A percentile compares a stretch with the other conserved stretches of the same genome.
Conservation (phyloP, 169 alveolate species). For the Prorocentrum cordatum region DNA sequence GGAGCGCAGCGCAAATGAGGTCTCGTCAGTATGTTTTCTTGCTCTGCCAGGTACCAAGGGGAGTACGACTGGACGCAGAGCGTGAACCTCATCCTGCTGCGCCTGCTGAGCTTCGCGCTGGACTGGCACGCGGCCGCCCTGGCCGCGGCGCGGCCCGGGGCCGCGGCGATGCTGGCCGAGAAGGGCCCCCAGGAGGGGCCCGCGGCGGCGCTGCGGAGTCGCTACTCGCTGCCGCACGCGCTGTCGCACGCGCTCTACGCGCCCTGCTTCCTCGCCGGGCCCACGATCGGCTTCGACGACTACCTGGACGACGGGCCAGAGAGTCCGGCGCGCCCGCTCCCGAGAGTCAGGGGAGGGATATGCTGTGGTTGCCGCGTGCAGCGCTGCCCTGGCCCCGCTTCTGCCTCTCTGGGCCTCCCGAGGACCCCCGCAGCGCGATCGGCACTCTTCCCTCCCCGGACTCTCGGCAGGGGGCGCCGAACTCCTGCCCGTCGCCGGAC, state of each 20-base stretch:
- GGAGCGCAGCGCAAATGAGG: too few relatives aligned
- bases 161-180: neutral
- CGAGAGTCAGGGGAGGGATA: neutral
- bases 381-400: too few relatives aligned
- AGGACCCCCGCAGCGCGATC: too few relatives aligned
- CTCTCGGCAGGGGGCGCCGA: too few relatives aligned
- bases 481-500: too few relatives aligned
- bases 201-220: neutral
- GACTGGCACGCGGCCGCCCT: neutral
- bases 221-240: neutral
- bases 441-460: too few relatives aligned
- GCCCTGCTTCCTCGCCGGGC: neutral
- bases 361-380: neutral
- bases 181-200: neutral
- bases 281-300: neutral
- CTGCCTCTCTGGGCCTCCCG: too few relatives aligned
- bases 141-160: neutral
- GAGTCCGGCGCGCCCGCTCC: neutral
- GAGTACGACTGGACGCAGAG: too few relatives aligned
- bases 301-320: neutral
- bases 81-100: neutral
- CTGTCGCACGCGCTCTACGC: neutral
- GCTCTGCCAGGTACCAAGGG: too few relatives aligned
- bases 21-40: too few relatives aligned
- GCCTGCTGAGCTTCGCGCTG: neutral